phyloP scores from a whole-genome alignment of 495 filamentous ascomycete genomes.

The Aspergillus incahuasiensis region DNA sequence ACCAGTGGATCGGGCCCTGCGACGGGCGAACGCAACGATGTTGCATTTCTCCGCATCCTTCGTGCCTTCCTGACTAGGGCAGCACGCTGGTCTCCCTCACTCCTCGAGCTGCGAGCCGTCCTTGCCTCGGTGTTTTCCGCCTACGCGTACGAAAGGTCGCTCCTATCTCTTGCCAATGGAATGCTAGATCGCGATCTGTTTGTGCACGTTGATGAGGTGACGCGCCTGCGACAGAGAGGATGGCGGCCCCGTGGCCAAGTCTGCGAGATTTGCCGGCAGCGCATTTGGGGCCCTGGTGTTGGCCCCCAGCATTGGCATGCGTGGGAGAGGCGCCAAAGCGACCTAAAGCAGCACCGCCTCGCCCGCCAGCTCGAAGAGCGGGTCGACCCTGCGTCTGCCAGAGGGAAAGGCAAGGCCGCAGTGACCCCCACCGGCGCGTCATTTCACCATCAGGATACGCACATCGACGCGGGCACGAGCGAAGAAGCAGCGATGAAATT shows the following conservation, averaged over 20 bases:
- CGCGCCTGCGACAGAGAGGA: constrained; percentile 72
- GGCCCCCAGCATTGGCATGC: constrained; percentile 72
- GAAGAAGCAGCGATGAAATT: constrained; percentile 13
- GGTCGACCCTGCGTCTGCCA: constrained; percentile 25
- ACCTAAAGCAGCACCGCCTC: constrained; percentile 33
- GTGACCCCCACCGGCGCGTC: constrained; percentile 21
- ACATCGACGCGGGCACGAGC: constrained; percentile 13
- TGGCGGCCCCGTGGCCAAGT: constrained; percentile 84
- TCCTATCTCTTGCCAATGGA: constrained; percentile 76
- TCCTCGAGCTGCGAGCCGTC: constrained; percentile 80
- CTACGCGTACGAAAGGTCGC: constrained; percentile 87
- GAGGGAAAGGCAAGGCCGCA: constrained; percentile 42
- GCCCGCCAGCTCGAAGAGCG: constrained; percentile 26
- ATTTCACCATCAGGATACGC: constrained; percentile 13
- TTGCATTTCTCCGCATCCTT: constrained; percentile 85
- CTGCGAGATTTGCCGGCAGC: constrained; percentile 78
- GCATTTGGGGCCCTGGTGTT: constrained; percentile 87
- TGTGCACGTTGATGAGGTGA: constrained; percentile 70
- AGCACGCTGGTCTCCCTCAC: constrained; percentile 72
- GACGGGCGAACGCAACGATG: constrained; percentile 45
- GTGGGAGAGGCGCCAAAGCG: constrained; percentile 64
- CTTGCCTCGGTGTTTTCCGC: constrained; percentile 87
- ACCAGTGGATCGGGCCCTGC: constrained; percentile 28
- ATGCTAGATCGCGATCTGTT: constrained; percentile 90
- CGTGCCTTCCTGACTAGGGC: constrained; percentile 86